These are phyloP conservation scores for Berkeleyomyces rouxiae DNA, from an alignment of 2,329 filamentous ascomycete genomes.

Conservation along the genomic window DNA sequence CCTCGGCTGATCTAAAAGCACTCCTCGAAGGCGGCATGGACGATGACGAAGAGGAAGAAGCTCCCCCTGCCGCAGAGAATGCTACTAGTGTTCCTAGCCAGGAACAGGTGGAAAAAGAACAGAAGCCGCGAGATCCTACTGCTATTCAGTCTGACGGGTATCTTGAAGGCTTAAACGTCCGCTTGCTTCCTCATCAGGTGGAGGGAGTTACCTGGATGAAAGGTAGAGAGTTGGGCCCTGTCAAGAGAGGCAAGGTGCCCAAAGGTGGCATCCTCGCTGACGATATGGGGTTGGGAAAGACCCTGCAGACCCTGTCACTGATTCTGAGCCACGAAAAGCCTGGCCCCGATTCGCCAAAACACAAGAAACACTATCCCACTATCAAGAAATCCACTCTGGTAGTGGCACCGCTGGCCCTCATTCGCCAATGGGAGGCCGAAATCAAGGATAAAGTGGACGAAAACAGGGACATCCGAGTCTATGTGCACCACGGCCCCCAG, in stretches of 20 bases:
- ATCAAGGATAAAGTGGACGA: constrained; percentile 65
- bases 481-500: constrained; percentile 78
- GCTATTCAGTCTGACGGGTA: constrained; percentile 21
- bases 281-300: constrained; percentile 96
- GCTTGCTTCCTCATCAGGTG: constrained; percentile 81
- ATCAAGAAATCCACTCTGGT: constrained; percentile 73
- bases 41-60: constrained; percentile 38
- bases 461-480: constrained; percentile 57
- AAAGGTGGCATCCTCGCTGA: constrained; percentile 92
- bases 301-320: constrained; percentile 78
- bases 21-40: constrained; percentile 70
- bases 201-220: constrained; percentile 93
- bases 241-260: constrained; percentile 65
- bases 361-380: constrained; percentile 50
- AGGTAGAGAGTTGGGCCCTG: constrained; percentile 71
- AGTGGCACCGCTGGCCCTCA: constrained; percentile 80
- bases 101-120: not conserved
- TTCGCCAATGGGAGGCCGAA: constrained; percentile 93
- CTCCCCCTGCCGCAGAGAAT: not conserved
- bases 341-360: constrained; percentile 23
- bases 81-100: not conserved
- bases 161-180: constrained; percentile 69
- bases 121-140: not conserved
- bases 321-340: constrained; percentile 71
- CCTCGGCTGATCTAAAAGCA: constrained; percentile 61